Base-by-base conservation (phyloP, 805 yeast genomes). In the Diddensiella transvaalensis region DNA sequence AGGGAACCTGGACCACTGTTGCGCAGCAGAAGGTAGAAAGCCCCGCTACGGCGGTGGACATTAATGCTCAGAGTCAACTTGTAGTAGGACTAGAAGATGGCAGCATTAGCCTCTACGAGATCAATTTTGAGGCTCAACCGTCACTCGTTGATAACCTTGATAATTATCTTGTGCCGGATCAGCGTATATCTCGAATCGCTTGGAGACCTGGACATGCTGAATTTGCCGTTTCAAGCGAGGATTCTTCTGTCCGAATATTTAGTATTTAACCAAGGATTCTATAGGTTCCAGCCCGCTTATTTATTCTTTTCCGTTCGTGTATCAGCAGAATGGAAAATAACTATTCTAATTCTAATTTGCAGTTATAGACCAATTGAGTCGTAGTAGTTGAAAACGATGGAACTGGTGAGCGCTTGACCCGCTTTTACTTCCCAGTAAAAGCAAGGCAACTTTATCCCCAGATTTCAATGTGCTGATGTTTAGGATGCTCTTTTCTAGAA, bases 31-130 rank as follows among this genome's bases (percentile, higher is more conserved):
- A 78, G 54, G 68, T 82, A 38, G 55, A 56, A 0, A 73, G 69
- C 17, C 78, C 95, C 1, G 80, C 85, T 2, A 87, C 96, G 0
- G 79, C 95, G 0, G 67, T 87, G 2, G 80, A 84, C 41, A 73
- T 69, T 2, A 36, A 39, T 19, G 64, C 61, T 3, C 66, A 68
- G 8, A 49, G 64, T 3, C 54, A 35, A 29, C 49, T 87, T 13
- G 82, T 85, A 1, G 77, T 75, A 10, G 97, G 96, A 1, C 67
- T 80, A 30, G 96, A 87, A 57, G 72, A 68, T 50, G 96, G 96
- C 2, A 69, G 66, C 1, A 65, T 89, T 6, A 58, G 63, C 2
- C 49, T 85, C 1, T 77, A 73, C 50, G 50, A 62, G 1, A 72
- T 78, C 30, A 60, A 60, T 32, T 55, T 58, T 1, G 53, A 53